Percentiles rank a stretch among this genome's conserved stretches.
Evolutionary conservation across 208 protist genomes (phyloP).

Genomic region (Zelonia costaricensis): DNA sequence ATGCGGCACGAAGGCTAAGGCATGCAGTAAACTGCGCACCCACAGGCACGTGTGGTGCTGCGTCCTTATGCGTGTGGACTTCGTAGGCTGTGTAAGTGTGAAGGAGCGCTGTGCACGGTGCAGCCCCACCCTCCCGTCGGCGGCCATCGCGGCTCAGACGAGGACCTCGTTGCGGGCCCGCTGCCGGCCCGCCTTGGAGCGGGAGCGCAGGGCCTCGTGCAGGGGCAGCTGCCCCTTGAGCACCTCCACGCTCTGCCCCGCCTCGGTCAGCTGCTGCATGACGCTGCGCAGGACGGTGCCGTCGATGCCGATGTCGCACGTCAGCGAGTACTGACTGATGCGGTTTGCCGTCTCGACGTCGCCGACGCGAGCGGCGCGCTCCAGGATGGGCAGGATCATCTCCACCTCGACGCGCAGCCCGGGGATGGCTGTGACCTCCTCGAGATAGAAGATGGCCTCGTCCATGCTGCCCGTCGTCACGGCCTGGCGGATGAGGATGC

Average conservation of each 20-base stretch:
- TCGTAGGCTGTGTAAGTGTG: background rate
- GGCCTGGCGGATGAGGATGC: slow-evolving; percentile 83
- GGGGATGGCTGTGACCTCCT: slow-evolving; percentile 54
- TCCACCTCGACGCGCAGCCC: slow-evolving; percentile 86
- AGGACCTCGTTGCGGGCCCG: slow-evolving; percentile 59
- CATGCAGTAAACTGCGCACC: too few species aligned
- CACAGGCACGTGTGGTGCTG: too few species aligned
- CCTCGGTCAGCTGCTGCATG: slow-evolving; percentile 66
- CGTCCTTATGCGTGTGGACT: too few species aligned
- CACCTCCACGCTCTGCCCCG: slow-evolving; percentile 69
- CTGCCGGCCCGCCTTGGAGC: slow-evolving; percentile 76
- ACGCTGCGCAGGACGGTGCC: slow-evolving; percentile 60
- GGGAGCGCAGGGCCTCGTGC: slow-evolving; percentile 79
- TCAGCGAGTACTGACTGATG: slow-evolving; percentile 75
- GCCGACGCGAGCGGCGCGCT: slow-evolving; percentile 75
- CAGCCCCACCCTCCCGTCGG: too few species aligned
- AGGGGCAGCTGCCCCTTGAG: slow-evolving; percentile 73
- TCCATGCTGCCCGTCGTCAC: slow-evolving; percentile 73
- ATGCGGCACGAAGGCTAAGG: too few species aligned
- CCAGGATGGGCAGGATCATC: slow-evolving; percentile 84
- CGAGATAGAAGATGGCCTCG: slow-evolving; percentile 75
- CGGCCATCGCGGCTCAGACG: slow-evolving; percentile 21
- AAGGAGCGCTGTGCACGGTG: background rate
- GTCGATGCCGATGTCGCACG: slow-evolving; percentile 87
- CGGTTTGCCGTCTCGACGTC: slow-evolving; percentile 77